Percentiles rank a stretch among this genome's conserved stretches.
phyloP scores from a whole-genome alignment of 805 yeast species.

The Candida piceae region DNA sequence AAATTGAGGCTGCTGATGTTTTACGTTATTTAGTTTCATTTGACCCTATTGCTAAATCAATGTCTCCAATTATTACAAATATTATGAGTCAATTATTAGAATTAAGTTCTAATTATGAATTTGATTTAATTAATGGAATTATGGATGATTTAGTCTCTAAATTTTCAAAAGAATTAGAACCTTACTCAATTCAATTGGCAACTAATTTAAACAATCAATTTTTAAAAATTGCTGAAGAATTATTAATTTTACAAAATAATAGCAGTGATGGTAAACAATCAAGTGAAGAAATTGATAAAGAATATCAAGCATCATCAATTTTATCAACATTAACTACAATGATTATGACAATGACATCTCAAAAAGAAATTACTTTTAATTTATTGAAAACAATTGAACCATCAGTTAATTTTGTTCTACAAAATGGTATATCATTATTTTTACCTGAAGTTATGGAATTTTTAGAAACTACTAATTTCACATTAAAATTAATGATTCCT shows the following conservation, averaged over 20 bases:
- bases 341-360: constrained; percentile 72
- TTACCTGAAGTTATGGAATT: constrained; percentile 74
- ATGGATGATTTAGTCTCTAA: constrained; percentile 92
- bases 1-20: constrained; percentile 49
- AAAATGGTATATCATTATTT: constrained; percentile 64
- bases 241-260: constrained; percentile 37
- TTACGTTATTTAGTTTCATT: constrained; percentile 37
- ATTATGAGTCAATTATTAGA: constrained; percentile 72
- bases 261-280: constrained; percentile 29
- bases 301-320: constrained; percentile 77
- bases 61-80: constrained; percentile 59
- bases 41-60: constrained; percentile 48
- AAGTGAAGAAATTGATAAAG: constrained; percentile 54
- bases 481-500: constrained; percentile 42
- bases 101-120: constrained; percentile 70
- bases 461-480: constrained; percentile 58
- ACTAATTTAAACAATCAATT: constrained; percentile 67
- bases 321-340: constrained; percentile 80
- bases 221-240: constrained; percentile 60
- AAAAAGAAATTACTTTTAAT: constrained; percentile 55
- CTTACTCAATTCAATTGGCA: constrained; percentile 75
- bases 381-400: constrained; percentile 69
- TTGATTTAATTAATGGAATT: constrained; percentile 78
- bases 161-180: constrained; percentile 81
- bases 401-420: constrained; percentile 61